Conservation (phyloP, 2,329 filamentous ascomycete species). For the Boeremia exigua region DNA sequence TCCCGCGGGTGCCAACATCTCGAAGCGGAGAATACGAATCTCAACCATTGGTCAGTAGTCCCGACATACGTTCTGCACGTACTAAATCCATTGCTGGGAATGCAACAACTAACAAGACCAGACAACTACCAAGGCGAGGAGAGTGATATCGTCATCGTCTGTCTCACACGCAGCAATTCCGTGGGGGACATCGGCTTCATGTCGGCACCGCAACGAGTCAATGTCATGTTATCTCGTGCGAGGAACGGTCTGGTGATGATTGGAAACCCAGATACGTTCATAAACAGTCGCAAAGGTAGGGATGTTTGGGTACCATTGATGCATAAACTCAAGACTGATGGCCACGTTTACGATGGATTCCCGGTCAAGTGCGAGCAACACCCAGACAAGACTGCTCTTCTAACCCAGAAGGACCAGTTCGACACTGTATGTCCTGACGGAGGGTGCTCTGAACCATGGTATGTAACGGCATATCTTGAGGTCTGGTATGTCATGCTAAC, state of each 20-base stretch:
- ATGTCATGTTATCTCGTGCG: conserved; percentile 73
- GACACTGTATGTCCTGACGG: conserved; percentile 69
- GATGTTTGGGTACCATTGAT: conserved; percentile 66
- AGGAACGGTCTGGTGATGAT: conserved; percentile 71
- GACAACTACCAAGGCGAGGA: conserved; percentile 82
- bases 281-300: conserved; percentile 63
- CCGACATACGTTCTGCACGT: neutral
- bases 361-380: conserved; percentile 46
- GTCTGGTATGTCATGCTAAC: conserved; percentile 10
- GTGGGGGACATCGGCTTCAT: conserved; percentile 74
- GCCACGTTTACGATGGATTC: conserved; percentile 52
- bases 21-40: conserved; percentile 63
- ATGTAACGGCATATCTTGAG: conserved; percentile 29
- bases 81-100: too few relatives aligned
- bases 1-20: conserved; percentile 57
- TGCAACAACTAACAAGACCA: neutral
- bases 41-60: conserved; percentile 66
- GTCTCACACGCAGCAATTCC: conserved; percentile 70
- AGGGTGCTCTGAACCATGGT: conserved; percentile 71
- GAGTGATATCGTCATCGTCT: conserved; percentile 72
- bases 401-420: conserved; percentile 64
- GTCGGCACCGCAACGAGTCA: conserved; percentile 67
- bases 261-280: conserved; percentile 72
- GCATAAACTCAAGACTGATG: conserved; percentile 58
- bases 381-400: conserved; percentile 48